Evolutionary conservation across 225 moss, liverwort and hornwort genomes (phyloP), one percentile per base, ranked within the genome.

Genomic region (Pseudoscleropodium purum): DNA sequence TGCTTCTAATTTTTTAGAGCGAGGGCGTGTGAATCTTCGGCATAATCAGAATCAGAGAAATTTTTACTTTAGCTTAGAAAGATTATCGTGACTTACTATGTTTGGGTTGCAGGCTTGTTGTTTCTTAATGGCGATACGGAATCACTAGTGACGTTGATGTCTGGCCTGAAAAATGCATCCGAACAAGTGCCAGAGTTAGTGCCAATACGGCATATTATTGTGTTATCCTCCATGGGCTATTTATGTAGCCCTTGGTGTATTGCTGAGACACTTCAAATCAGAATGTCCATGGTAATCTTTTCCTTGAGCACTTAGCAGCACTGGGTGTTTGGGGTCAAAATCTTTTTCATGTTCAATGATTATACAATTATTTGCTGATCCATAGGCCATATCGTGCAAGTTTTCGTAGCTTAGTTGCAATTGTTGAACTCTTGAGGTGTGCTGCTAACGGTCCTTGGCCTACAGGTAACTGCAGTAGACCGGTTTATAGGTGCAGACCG

Each of bases 391-490:
- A 63, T 56, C 74, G 74, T 79, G 79, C 75, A 86, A 86, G 69
- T 81, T 89, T 88, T 90, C 74, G 39, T 72, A 76, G 85, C 72
- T 52, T 82, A 75, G 63, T 72, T 85, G 62, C 59, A 79, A 79
- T 67, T 79, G 56, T 75, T 84, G 63, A 76, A 86, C 63, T 63
- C n/a, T 64, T 86, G 60, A 74, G 57, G 45, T 78, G 66, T 75
- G 67, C 68, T 89, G 52, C 85, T 92, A 84, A 90, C 49, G 83
- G 79, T 75, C 74, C 79, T 82, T 89, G 59, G 83, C 88, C 75
- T 90, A 49, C 96, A 99, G 99, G 91, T 97, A 63, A 92, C 85
- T 92, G 95, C 95, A 79, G 91, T 94, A 86, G 99, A 97, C 95
- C 95, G 94, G 72, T 93, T 99, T 87, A 88, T 96, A 84, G 90